Evolutionary conservation across 345 rosid genomes (phyloP).

Genomic region (Acer saccharum): DNA sequence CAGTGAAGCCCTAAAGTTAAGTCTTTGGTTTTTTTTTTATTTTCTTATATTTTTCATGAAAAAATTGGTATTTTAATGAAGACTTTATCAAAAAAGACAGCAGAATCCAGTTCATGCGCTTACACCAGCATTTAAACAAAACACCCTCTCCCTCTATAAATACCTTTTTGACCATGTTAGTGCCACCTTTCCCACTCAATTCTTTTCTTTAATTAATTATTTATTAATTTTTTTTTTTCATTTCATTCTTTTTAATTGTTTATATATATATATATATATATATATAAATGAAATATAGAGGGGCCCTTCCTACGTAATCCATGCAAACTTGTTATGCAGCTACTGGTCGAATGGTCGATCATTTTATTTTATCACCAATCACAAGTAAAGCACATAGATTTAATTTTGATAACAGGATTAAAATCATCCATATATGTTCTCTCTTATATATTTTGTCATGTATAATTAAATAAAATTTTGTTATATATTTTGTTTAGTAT

Average conservation of each 20-base stretch:
- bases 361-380: not conserved
- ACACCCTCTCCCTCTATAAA: slow-evolving; percentile 2
- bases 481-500: not conserved
- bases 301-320: slow-evolving; percentile 28
- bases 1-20: slow-evolving; percentile 53
- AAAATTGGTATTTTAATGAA: slow-evolving; percentile 22
- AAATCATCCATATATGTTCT: not conserved
- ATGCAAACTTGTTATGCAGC: slow-evolving; percentile 38
- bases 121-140: slow-evolving; percentile 44
- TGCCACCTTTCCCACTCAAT: slow-evolving; percentile 43
- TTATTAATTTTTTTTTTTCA: not conserved
- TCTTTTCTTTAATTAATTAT: not conserved
- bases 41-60: not conserved
- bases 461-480: too few relatives aligned
- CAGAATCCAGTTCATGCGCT: slow-evolving; percentile 63
- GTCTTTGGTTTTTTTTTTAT: slow-evolving; percentile 36
- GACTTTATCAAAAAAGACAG: slow-evolving; percentile 38
- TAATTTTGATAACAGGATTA: not conserved
- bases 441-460: not conserved
- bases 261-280: too few relatives aligned
- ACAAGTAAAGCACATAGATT: too few relatives aligned
- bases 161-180: slow-evolving; percentile 55
- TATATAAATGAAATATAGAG: not conserved
- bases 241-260: too few relatives aligned
- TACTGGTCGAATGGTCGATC: slow-evolving; percentile 20